Percentiles rank a stretch among this genome's conserved stretches.
phyloP scores from a whole-genome alignment of 2,329 filamentous ascomycete genomes.

The Aspergillus fischeri region DNA sequence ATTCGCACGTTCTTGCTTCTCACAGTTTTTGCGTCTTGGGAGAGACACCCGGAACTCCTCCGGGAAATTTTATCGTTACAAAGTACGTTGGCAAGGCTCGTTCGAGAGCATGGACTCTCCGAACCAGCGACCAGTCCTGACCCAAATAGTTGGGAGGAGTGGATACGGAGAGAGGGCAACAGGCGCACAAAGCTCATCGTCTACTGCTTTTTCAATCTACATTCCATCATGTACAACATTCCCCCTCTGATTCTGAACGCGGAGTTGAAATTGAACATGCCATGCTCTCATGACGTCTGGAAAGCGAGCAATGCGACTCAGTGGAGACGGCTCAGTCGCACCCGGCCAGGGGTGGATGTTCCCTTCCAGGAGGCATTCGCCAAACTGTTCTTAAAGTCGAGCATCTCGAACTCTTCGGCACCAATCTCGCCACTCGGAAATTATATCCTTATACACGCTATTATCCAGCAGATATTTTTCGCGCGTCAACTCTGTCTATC shows the following conservation, averaged over 20 bases:
- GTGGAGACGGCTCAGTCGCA: constrained; percentile 44
- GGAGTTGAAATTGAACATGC: constrained; percentile 53
- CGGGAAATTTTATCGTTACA: constrained; percentile 55
- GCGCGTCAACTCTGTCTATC: constrained; percentile 47
- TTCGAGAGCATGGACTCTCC: constrained; percentile 50
- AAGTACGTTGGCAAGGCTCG: constrained; percentile 53
- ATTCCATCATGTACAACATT: constrained; percentile 60
- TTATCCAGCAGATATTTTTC: constrained; percentile 54
- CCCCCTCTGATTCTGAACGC: constrained; percentile 55
- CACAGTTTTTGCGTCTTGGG: constrained; percentile 60
- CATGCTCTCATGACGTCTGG: constrained; percentile 53
- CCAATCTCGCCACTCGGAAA: constrained; percentile 50
- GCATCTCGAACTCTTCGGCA: constrained; percentile 29
- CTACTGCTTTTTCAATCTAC: constrained; percentile 57
- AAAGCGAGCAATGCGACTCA: constrained; percentile 48
- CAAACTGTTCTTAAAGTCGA: constrained; percentile 40
- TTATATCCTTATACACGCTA: constrained; percentile 51
- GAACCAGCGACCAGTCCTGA: constrained; percentile 30
- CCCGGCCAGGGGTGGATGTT: constrained; percentile 31
- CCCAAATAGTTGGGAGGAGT: constrained; percentile 51
- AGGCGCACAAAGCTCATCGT: constrained; percentile 54
- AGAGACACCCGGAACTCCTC: constrained; percentile 54
- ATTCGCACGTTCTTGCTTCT: constrained; percentile 50
- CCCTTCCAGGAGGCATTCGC: constrained; percentile 45
- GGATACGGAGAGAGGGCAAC: constrained; percentile 51